Conservation (phyloP, 164 flowering plant genomes). For the Aristolochia californica region DNA sequence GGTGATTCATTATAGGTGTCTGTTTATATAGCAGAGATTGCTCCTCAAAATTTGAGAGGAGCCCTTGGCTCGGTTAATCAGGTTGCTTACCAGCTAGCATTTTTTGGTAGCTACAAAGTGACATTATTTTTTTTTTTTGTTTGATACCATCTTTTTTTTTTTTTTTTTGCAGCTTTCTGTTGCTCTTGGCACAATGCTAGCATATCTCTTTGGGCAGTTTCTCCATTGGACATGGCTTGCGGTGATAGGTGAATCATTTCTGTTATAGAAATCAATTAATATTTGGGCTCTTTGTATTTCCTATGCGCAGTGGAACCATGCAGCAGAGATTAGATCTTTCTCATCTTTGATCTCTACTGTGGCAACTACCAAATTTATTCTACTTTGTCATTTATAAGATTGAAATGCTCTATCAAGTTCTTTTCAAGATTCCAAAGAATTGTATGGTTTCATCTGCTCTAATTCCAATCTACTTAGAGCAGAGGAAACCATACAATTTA, state of each 20-base stretch:
- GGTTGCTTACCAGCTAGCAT: constrained; percentile 19
- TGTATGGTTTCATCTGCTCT: too few relatives aligned
- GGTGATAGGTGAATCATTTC: constrained; percentile 46
- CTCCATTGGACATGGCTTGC: constrained; percentile 74
- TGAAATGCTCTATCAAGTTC: too few relatives aligned
- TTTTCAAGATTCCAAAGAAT: too few relatives aligned
- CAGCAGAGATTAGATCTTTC: too few relatives aligned
- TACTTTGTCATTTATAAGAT: too few relatives aligned
- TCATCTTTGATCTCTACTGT: too few relatives aligned
- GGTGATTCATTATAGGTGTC: constrained; percentile 44
- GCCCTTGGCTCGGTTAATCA: constrained; percentile 61
- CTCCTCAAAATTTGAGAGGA: constrained; percentile 79
- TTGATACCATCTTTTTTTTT: background rate
- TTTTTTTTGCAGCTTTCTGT: constrained; percentile 59
- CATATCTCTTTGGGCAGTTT: constrained; percentile 73
- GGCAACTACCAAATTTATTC: too few relatives aligned
- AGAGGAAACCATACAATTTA: too few relatives aligned
- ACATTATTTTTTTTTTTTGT: background rate
- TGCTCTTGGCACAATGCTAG: constrained; percentile 74
- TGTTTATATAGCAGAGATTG: constrained; percentile 83
- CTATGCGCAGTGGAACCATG: too few relatives aligned
- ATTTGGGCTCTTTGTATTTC: background rate
- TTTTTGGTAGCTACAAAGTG: background rate
- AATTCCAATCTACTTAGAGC: too few relatives aligned
- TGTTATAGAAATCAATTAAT: background rate